Conservation (phyloP, 139 green algal genomes). For the Closterium sp. region DNA sequence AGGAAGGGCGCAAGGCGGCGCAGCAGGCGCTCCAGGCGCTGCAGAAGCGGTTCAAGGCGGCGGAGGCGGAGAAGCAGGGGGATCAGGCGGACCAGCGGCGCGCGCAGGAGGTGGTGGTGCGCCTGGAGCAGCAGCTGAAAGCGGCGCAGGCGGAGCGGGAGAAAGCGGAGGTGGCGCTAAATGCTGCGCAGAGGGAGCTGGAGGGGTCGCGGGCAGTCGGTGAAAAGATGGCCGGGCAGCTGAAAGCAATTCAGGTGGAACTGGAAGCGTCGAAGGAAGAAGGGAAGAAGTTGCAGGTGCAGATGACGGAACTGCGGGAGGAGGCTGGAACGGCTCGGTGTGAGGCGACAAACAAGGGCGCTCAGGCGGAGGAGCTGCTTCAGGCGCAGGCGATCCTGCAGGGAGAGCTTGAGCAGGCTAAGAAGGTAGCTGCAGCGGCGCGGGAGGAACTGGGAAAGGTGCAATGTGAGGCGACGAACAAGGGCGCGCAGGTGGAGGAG, state of each 20-base stretch:
- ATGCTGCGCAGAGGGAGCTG: neutral
- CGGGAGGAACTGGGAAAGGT: neutral
- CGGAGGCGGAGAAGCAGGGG: neutral
- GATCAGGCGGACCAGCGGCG: neutral
- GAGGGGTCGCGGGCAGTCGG: neutral
- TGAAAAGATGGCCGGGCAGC: neutral
- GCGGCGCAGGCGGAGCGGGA: neutral
- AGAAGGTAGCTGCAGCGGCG: neutral
- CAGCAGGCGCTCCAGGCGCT: neutral
- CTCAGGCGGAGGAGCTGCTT: neutral
- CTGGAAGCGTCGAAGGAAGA: neutral
- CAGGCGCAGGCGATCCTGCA: neutral
- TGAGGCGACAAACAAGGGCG: neutral
- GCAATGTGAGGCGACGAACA: neutral
- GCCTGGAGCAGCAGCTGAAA: neutral
- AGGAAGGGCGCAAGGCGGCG: neutral
- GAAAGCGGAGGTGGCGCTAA: neutral
- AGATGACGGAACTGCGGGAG: neutral
- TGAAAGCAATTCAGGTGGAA: neutral
- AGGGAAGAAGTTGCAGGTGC: neutral
- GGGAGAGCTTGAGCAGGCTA: neutral
- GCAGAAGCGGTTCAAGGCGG: neutral
- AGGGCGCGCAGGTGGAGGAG: neutral
- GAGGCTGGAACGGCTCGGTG: neutral
- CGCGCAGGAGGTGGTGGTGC: neutral